Conservation (phyloP, 148 eudicot genomes). For the Mesembryanthemum crystallinum region DNA sequence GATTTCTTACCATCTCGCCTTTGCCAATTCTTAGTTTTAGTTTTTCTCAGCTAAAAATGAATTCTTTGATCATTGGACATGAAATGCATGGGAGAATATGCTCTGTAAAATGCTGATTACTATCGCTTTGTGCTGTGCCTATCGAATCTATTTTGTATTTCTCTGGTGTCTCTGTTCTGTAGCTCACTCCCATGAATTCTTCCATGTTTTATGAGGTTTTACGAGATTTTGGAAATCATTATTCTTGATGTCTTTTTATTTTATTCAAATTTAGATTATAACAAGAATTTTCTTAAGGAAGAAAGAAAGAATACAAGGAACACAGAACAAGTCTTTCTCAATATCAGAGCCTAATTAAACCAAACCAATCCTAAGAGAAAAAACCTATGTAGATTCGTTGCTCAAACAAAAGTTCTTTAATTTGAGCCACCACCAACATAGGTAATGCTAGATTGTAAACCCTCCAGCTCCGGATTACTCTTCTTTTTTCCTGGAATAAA, state of each 20-base stretch:
- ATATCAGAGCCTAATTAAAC: neutral
- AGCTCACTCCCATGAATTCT: neutral
- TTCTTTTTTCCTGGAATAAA: too few species aligned
- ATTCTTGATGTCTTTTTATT: too few species aligned
- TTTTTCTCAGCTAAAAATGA: neutral
- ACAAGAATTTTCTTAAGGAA: too few species aligned
- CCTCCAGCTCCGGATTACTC: too few species aligned
- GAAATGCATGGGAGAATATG: neutral
- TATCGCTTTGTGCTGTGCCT: neutral
- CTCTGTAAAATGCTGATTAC: neutral
- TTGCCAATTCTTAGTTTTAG: neutral
- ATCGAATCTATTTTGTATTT: neutral
- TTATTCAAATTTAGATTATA: too few species aligned
- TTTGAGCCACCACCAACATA: too few species aligned
- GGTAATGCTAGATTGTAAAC: too few species aligned
- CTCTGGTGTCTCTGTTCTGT: neutral
- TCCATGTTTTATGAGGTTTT: neutral
- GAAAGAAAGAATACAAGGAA: neutral
- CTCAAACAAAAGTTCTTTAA: too few species aligned
- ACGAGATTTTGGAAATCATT: too few species aligned
- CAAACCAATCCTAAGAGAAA: neutral
- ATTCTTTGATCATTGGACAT: neutral
- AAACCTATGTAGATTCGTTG: too few species aligned
- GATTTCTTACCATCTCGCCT: neutral
- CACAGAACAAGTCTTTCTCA: neutral